phyloP scores from a whole-genome alignment of 257 asterid species.

The Solanum dulcamara region DNA sequence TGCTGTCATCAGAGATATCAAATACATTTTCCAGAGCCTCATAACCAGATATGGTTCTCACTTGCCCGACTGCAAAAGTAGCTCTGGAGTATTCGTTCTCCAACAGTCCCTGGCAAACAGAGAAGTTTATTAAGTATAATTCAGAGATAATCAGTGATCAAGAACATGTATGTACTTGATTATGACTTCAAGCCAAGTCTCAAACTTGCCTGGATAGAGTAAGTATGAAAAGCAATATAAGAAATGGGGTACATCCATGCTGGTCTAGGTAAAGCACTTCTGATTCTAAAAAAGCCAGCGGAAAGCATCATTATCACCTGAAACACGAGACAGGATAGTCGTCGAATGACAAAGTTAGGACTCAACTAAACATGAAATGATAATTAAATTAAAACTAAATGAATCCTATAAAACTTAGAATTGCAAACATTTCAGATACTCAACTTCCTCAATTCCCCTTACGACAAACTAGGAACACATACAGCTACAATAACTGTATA shows the following conservation, averaged over 20 bases:
- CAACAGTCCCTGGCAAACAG: conserved; percentile 62
- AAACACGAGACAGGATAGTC: not conserved
- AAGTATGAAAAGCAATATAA: conserved; percentile 78
- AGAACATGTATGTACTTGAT: not conserved
- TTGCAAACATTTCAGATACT: not conserved
- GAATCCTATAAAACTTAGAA: not conserved
- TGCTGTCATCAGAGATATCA: conserved; percentile 45
- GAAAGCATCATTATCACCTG: conserved; percentile 92
- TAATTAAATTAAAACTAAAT: not conserved
- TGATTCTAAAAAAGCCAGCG: conserved; percentile 78
- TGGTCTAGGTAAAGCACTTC: conserved; percentile 63
- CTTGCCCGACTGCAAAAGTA: conserved; percentile 84
- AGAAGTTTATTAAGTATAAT: not conserved
- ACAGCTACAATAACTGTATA: not conserved
- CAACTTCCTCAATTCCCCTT: not conserved
- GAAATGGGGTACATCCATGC: conserved; percentile 92
- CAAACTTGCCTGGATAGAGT: conserved; percentile 74
- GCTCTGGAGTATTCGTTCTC: conserved; percentile 79
- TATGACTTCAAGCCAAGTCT: not conserved
- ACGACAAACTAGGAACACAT: not conserved
- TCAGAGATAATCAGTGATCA: not conserved
- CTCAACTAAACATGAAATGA: not conserved
- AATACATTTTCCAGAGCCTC: conserved; percentile 59
- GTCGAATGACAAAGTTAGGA: not conserved
- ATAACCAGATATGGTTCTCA: conserved; percentile 71